A percentile compares a stretch with the other conserved stretches of the same genome.
These are phyloP conservation scores for Nannochloropsis granulata DNA, from an alignment of 108 stramenopile species.

Conservation along the genomic window DNA sequence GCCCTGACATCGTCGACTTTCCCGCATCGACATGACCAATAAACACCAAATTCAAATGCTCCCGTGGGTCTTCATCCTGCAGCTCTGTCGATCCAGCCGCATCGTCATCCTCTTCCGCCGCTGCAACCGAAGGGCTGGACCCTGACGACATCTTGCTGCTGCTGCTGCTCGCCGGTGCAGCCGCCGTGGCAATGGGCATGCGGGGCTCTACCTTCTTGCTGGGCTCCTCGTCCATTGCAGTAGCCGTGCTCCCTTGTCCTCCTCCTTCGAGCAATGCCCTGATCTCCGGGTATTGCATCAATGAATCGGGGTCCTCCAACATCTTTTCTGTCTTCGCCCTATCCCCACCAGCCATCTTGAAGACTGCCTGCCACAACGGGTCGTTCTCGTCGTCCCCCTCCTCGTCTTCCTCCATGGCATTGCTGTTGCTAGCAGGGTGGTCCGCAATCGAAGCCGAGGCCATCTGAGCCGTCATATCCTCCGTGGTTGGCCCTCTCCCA, in stretches of 20 bases:
- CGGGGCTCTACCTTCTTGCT: background rate
- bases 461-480: background rate
- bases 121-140: background rate
- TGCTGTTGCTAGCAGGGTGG: background rate
- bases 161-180: background rate
- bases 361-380: constrained; percentile 40
- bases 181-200: background rate
- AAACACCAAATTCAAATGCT: constrained; percentile 95
- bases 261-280: background rate
- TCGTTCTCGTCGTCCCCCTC: constrained; percentile 35
- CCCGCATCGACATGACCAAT: constrained; percentile 89
- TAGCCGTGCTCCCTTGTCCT: background rate
- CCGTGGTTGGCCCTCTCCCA: background rate
- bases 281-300: constrained; percentile 28
- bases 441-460: background rate
- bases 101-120: background rate
- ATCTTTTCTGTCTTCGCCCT: constrained; percentile 26
- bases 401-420: background rate
- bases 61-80: constrained; percentile 73
- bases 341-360: constrained; percentile 32
- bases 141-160: background rate
- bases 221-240: background rate
- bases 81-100: constrained; percentile 8
- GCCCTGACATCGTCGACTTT: constrained; percentile 92
- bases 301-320: constrained; percentile 40